Evolutionary conservation across 1,139 yeast species (phyloP), one percentile per base, ranked within the genome.

Genomic region (Candida pseudoviswanathii): DNA sequence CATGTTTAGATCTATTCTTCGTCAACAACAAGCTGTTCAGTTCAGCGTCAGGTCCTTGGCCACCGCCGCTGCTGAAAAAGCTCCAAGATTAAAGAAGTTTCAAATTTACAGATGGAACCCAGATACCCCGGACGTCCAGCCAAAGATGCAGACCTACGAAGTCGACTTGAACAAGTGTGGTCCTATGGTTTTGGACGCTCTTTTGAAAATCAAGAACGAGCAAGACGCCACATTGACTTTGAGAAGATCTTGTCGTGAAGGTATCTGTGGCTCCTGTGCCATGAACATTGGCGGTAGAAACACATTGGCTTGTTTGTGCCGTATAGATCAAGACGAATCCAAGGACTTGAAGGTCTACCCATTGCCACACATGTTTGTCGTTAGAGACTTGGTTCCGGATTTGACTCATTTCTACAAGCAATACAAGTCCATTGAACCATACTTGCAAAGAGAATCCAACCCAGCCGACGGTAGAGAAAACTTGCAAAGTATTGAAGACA

Each of bases 261-360:
- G 99, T 64, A 95, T 94, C 61, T 94, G 99, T 77, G 99, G 99
- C 45, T 94, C 98, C 4, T 94, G 99, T 80, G 99, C 99, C 62
- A 94, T 94, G 99, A 94, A 94, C 79, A 94, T 94, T 70, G 96
- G 96, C 58, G 99, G 99, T 60, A 81, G 88, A 68, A 94, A 94
- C 80, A 94, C 99, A 32, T 80, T 94, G 64, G 99, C 99, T 40
- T 94, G 99, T 76, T 78, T 95, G 62, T 91, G 97, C 78, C 87
- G 91, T 72, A 91, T 94, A 65, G 96, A 94, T 69, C 83, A 84
- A 61, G 87, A 91, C 70, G 75, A 80, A 45, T 57, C 82, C 55
- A 88, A 87, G 73, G 89, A 86, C 58, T 75, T 85, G 58, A 94
- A 94, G 76, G 88, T 94, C 61, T 94, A 94, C 70, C 99, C 99